Conservation (phyloP, 768 basidiomycete species). For the Gautieria morchelliformis region DNA sequence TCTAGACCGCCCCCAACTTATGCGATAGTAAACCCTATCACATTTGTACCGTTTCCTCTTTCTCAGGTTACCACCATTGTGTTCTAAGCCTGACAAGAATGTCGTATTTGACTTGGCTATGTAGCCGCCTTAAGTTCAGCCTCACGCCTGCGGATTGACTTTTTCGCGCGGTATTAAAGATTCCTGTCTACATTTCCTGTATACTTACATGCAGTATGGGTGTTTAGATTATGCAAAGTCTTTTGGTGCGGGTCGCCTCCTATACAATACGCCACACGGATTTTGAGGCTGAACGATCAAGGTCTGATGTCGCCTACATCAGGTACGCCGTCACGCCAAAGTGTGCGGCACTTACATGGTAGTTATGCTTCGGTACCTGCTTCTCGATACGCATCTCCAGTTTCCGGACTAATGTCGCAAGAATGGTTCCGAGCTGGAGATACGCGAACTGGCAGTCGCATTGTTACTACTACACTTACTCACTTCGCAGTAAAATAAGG, state of each 20-base stretch:
- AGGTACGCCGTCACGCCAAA: neutral
- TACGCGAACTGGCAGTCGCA: slow-evolving; percentile 67
- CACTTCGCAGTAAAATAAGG: neutral
- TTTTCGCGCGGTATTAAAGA: too few species aligned
- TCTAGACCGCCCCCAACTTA: too few species aligned
- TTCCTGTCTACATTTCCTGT: too few species aligned
- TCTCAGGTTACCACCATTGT: too few species aligned
- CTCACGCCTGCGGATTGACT: too few species aligned
- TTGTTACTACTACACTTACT: neutral
- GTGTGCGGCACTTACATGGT: slow-evolving; percentile 53
- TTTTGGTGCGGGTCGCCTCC: slow-evolving; percentile 1
- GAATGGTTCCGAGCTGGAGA: slow-evolving; percentile 79
- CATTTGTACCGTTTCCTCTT: too few species aligned
- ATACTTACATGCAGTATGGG: too few species aligned
- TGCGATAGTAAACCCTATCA: too few species aligned
- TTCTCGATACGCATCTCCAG: slow-evolving; percentile 64
- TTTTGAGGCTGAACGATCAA: slow-evolving; percentile 85
- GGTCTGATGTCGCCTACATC: slow-evolving; percentile 40
- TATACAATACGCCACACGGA: slow-evolving; percentile 18
- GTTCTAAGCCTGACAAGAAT: too few species aligned
- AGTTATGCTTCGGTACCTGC: slow-evolving; percentile 75
- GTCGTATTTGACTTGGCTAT: too few species aligned
- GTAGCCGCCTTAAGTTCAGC: too few species aligned
- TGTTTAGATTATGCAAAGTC: neutral
- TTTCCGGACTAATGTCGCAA: slow-evolving; percentile 67